These are phyloP conservation scores for Ceratocystis destructans DNA, from an alignment of 2,329 filamentous ascomycete species.

Conservation along the genomic window DNA sequence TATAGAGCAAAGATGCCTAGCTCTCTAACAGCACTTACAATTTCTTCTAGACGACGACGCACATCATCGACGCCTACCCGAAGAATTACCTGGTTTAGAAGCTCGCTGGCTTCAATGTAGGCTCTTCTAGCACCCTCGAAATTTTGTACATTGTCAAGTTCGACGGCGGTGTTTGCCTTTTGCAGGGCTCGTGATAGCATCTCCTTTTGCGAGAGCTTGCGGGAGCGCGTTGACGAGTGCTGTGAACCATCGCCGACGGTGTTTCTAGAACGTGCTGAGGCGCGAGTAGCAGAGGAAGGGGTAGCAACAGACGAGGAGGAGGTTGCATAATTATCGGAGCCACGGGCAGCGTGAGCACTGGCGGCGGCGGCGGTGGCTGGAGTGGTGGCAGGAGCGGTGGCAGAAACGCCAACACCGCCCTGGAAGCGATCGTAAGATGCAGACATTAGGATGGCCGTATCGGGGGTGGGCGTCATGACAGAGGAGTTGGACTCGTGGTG, in stretches of 20 bases:
- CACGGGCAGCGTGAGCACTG: not conserved
- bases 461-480: slow-evolving; percentile 15
- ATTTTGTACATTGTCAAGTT: slow-evolving; percentile 91
- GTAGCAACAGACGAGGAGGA: not conserved
- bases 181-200: slow-evolving; percentile 94
- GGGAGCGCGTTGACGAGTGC: slow-evolving; percentile 11
- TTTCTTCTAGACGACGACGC: slow-evolving; percentile 77
- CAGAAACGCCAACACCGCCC: slow-evolving; percentile 2
- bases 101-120: slow-evolving; percentile 77
- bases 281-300: not conserved
- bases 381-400: not conserved
- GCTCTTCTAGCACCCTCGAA: slow-evolving; percentile 82
- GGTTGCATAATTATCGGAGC: not conserved
- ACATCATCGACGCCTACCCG: slow-evolving; percentile 78
- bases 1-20: too few species aligned
- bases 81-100: slow-evolving; percentile 76
- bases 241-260: slow-evolving; percentile 7
- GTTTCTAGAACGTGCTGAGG: not conserved
- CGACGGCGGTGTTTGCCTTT: slow-evolving; percentile 89
- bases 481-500: slow-evolving; percentile 6
- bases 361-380: not conserved
- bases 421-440: slow-evolving; percentile 16
- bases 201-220: slow-evolving; percentile 61
- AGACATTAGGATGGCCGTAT: slow-evolving; percentile 19
- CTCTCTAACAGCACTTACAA: slow-evolving; percentile 46